Conservation (phyloP, 257 asterid species). For the Fraxinus excelsior region DNA sequence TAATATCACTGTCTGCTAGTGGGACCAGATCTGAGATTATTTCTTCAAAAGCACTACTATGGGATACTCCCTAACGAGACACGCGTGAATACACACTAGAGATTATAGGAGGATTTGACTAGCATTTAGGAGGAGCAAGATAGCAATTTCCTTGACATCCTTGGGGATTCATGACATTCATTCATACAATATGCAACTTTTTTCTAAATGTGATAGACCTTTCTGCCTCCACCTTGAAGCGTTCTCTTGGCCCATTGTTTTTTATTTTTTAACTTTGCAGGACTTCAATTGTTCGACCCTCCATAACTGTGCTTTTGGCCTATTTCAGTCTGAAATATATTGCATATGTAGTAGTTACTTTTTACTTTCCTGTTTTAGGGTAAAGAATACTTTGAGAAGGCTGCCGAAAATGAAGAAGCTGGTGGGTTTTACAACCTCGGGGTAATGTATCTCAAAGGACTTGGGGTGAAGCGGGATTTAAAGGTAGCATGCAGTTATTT, state of each 20-base stretch:
- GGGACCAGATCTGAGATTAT: neutral
- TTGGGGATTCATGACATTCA: neutral
- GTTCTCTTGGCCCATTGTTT: neutral
- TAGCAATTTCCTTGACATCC: neutral
- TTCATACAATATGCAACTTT: neutral
- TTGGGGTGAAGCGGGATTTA: constrained; percentile 92
- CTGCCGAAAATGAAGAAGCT: constrained; percentile 86
- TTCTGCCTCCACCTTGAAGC: neutral
- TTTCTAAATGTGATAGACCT: neutral
- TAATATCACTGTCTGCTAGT: neutral
- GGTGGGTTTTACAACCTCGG: constrained; percentile 97
- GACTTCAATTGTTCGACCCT: constrained; percentile 1
- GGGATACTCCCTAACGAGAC: neutral
- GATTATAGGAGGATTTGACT: neutral
- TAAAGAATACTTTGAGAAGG: constrained; percentile 91
- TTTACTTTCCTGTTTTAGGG: constrained; percentile 56
- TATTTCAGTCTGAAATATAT: neutral
- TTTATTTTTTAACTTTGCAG: neutral
- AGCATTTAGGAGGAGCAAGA: neutral
- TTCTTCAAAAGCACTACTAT: neutral
- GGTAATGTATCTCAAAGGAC: constrained; percentile 83
- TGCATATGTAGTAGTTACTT: constrained; percentile 5
- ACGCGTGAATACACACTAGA: neutral
- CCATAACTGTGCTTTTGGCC: neutral
- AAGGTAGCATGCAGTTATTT: constrained; percentile 69